Evolutionary conservation across 2,329 filamentous ascomycete species (phyloP).

Genomic region (Fusarium sambucinum): DNA sequence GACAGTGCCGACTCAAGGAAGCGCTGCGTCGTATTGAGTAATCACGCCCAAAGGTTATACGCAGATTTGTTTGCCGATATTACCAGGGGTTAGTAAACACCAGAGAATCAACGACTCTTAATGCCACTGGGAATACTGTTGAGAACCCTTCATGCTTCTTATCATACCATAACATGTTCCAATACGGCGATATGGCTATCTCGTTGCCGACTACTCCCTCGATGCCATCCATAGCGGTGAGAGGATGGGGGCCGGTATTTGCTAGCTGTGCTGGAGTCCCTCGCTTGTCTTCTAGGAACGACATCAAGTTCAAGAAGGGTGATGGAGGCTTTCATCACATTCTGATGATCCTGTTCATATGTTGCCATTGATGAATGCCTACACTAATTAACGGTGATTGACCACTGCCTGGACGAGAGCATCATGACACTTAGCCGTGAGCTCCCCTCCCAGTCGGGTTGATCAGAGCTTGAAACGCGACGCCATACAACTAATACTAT

Average conservation of each 20-base stretch:
- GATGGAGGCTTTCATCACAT: background rate
- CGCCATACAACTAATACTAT: background rate
- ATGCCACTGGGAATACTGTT: background rate
- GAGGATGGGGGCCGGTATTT: background rate
- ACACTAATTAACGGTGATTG: no score
- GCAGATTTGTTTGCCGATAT: background rate
- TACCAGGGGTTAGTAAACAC: background rate
- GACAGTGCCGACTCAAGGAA: background rate
- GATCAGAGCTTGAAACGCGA: background rate
- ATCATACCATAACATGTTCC: background rate
- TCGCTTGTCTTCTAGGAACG: background rate
- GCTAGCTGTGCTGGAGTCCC: background rate
- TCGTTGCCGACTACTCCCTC: background rate
- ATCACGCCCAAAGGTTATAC: background rate
- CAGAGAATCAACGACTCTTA: background rate
- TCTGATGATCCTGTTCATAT: background rate
- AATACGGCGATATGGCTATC: background rate
- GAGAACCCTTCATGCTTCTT: background rate
- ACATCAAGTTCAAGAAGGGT: background rate
- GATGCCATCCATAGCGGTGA: background rate
- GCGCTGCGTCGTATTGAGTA: background rate
- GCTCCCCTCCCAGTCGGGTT: background rate
- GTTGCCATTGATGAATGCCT: background rate
- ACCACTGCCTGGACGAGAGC: background rate
- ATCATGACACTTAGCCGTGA: background rate